phyloP scores from a whole-genome alignment of 108 stramenopile species.

The Schizochytrium sp. region DNA sequence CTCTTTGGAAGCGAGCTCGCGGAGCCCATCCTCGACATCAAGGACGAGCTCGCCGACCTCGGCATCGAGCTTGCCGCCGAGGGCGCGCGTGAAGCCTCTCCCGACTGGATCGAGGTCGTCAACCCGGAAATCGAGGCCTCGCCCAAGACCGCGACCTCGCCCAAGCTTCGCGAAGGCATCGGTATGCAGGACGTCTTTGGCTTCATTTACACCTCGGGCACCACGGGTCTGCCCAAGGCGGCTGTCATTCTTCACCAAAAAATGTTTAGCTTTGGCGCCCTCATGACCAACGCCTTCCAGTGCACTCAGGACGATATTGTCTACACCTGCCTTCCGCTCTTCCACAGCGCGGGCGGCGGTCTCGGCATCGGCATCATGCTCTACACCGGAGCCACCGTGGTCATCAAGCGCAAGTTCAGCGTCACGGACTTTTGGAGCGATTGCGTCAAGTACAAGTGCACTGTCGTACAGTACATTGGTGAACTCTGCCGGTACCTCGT shows the following conservation, averaged over 20 bases:
- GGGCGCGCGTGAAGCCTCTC: neutral
- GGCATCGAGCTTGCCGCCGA: neutral
- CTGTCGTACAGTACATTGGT: slow-evolving; percentile 52
- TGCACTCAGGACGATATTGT: slow-evolving; percentile 22
- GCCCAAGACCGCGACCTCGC: neutral
- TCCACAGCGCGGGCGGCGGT: slow-evolving; percentile 47
- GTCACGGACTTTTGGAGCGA: slow-evolving; percentile 32
- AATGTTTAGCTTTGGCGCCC: slow-evolving; percentile 3
- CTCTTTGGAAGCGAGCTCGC: slow-evolving; percentile 20
- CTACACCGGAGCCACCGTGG: slow-evolving; percentile 24
- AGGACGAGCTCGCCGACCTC: neutral
- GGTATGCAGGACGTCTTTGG: neutral
- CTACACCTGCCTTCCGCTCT: slow-evolving; percentile 47
- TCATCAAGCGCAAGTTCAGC: slow-evolving; percentile 43
- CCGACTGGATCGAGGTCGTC: neutral
- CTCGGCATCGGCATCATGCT: slow-evolving; percentile 27
- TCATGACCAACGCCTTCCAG: neutral
- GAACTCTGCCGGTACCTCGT: slow-evolving; percentile 45
- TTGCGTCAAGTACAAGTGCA: slow-evolving; percentile 25
- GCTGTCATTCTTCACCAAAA: slow-evolving; percentile 30
- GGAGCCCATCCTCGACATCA: neutral
- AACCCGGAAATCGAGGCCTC: neutral
- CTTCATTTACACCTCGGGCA: slow-evolving; percentile 35
- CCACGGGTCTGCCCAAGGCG: slow-evolving; percentile 50
- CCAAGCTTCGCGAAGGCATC: neutral